Evolutionary conservation across 371 early-diverging fungal species (phyloP).

Genomic region (Chytridium lagenaria): DNA sequence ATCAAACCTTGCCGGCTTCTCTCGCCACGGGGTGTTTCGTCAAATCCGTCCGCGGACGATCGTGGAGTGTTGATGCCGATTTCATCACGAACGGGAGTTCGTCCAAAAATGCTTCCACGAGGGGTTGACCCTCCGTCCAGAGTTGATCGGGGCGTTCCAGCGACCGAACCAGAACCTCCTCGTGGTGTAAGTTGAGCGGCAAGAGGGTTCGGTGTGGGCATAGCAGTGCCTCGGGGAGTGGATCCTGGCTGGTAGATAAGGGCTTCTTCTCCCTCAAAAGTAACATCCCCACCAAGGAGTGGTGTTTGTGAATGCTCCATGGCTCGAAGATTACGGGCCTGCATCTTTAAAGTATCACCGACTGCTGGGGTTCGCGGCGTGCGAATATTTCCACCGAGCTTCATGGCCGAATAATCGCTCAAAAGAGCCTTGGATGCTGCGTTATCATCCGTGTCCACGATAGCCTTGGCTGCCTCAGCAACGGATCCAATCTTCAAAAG

Average conservation of each 20-base stretch:
- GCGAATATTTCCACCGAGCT: slow-evolving; percentile 69
- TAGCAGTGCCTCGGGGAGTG: slow-evolving; percentile 63
- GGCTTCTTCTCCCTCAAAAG: slow-evolving; percentile 52
- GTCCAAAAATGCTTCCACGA: slow-evolving; percentile 58
- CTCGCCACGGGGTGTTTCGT: slow-evolving; percentile 45
- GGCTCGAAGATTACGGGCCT: slow-evolving; percentile 84
- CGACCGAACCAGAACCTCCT: slow-evolving; percentile 35
- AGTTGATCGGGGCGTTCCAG: slow-evolving; percentile 28
- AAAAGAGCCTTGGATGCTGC: slow-evolving; percentile 71
- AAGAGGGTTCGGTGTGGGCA: slow-evolving; percentile 89
- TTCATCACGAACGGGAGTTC: slow-evolving; percentile 62
- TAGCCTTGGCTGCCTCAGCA: slow-evolving; percentile 75
- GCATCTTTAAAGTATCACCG: slow-evolving; percentile 74
- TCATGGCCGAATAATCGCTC: slow-evolving; percentile 71
- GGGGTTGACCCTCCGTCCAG: slow-evolving; percentile 45
- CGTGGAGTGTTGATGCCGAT: slow-evolving; percentile 72
- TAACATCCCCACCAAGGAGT: slow-evolving; percentile 80
- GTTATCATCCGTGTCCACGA: slow-evolving; percentile 69
- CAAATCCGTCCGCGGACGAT: slow-evolving; percentile 42
- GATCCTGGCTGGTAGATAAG: slow-evolving; percentile 73
- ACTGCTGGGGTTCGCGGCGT: slow-evolving; percentile 64
- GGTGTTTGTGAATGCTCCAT: slow-evolving; percentile 85
- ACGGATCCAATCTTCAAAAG: slow-evolving; percentile 89
- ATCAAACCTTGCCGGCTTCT: slow-evolving; percentile 47
- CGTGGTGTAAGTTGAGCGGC: slow-evolving; percentile 65